Evolutionary conservation across 2,329 filamentous ascomycete species (phyloP).

Genomic region (Pseudogymnoascus destructans): DNA sequence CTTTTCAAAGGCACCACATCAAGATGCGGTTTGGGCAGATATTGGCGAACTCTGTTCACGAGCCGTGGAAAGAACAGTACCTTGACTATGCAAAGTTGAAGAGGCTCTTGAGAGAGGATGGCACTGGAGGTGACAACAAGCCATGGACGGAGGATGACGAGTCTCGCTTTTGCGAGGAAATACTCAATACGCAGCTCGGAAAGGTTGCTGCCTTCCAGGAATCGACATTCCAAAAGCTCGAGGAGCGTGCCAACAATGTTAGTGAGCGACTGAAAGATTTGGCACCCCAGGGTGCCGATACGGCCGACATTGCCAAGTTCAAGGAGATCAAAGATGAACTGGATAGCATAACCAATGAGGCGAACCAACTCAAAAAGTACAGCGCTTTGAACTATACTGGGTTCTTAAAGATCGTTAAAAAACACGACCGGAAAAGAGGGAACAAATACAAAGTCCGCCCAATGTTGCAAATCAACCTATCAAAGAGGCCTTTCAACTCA

Average conservation of each 20-base stretch:
- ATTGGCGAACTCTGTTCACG: conserved; percentile 64
- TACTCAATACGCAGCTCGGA: conserved; percentile 87
- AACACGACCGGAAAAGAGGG: conserved; percentile 90
- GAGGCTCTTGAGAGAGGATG: conserved; percentile 69
- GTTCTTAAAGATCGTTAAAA: conserved; percentile 97
- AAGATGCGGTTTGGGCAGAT: conserved; percentile 90
- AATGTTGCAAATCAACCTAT: conserved; percentile 78
- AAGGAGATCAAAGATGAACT: conserved; percentile 66
- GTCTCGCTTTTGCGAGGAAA: conserved; percentile 83
- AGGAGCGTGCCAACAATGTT: conserved; percentile 39
- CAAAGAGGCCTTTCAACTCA: conserved; percentile 86
- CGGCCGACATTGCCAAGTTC: conserved; percentile 40
- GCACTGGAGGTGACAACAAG: conserved; percentile 38
- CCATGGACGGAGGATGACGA: conserved; percentile 92
- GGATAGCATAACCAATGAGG: conserved; percentile 76
- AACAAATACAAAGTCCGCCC: conserved; percentile 77
- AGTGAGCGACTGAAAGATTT: conserved; percentile 68
- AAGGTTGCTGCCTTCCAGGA: conserved; percentile 88
- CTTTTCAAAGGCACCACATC: conserved; percentile 9
- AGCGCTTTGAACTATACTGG: conserved; percentile 95
- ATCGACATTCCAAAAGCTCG: conserved; percentile 51
- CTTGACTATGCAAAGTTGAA: conserved; percentile 95
- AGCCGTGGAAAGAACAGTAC: conserved; percentile 85
- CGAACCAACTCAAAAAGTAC: conserved; percentile 88
- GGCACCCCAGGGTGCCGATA: conserved; percentile 42